Base-by-base conservation (phyloP, 306 rosid genomes). In the Hippophae gyantsensis region DNA sequence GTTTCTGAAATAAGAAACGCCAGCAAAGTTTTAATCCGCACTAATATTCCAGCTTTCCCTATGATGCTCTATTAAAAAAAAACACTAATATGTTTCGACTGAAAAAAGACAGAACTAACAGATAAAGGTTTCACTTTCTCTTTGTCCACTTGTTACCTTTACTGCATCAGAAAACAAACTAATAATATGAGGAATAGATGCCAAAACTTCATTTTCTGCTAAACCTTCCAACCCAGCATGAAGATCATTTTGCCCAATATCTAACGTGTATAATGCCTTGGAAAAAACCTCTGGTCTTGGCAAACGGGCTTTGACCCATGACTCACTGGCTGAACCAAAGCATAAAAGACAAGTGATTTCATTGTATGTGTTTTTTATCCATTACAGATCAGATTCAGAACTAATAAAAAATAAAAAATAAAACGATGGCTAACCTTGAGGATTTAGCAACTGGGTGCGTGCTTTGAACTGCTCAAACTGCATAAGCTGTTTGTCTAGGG, bases 231-330 rank as follows among this genome's bases (percentile, higher is more conserved):
- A 54, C 43, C 67, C 74, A 41, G 23, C 51, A 55, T 54, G 62
- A 42, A 69, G 67, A 69, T 69, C 74, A 60, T 69, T 70, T 64
- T 70, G 74, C 42, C 74, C 74, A 51, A 70, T 70, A 56, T 70
- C 74, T 8, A 62, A 43, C 23, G 69, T 70, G 69, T 70, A 70
- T 6, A 70, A 45, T 10, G 74, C 74, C 69, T 63, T 70, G 14
- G 69, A 38, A 43, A 70, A 70, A 50, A 56, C 74, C 48, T 43
- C 69, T 56, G 69, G 69, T 42, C 74, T 62, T 43, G 74, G 68
- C 26, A 69, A 45, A 23, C 48, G 55, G 47, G 49, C 41, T 51
- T 40, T 6, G 12, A 23, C 13, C 6, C 56, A 13, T 9, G 62
- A 54, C 38, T 48, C 42, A 42, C 57, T 42, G 56, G 50, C 68